Percentiles rank a stretch among this genome's conserved stretches.
phyloP scores from a whole-genome alignment of 495 filamentous ascomycete genomes.

The Trichocladium antarcticum region DNA sequence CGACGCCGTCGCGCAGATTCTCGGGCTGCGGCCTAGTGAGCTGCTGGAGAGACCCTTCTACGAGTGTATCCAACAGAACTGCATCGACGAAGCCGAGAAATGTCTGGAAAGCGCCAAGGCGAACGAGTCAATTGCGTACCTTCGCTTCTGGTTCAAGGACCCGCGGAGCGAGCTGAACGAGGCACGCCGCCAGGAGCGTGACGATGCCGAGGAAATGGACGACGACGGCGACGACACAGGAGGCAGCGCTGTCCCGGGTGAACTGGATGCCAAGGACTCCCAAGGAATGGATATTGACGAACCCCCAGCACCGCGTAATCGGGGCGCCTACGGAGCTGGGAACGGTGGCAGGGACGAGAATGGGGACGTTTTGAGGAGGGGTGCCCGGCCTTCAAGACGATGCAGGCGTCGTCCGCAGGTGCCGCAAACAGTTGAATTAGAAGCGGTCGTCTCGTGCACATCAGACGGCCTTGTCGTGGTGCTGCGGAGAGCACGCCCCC shows the following conservation, averaged over 20 bases:
- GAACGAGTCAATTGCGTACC: conserved; percentile 89
- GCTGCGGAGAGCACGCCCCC: conserved; percentile 61
- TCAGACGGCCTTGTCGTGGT: conserved; percentile 83
- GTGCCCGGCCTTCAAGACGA: neutral
- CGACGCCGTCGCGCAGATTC: conserved; percentile 56
- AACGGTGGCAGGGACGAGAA: neutral
- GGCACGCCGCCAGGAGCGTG: conserved; percentile 24
- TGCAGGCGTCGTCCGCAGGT: conserved; percentile 17
- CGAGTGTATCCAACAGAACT: conserved; percentile 68
- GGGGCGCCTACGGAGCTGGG: neutral
- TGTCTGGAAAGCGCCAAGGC: conserved; percentile 77
- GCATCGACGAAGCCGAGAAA: conserved; percentile 59
- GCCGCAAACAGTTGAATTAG: conserved; percentile 48
- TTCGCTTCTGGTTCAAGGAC: conserved; percentile 81
- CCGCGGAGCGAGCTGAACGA: conserved; percentile 41
- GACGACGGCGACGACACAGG: conserved; percentile 16
- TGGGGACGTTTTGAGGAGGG: neutral
- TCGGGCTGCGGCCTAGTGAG: conserved; percentile 56
- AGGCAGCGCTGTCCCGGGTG: conserved; percentile 1
- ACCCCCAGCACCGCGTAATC: neutral
- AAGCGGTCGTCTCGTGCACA: conserved; percentile 82
- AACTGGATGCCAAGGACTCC: conserved; percentile 19
- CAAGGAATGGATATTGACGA: conserved; percentile 30
- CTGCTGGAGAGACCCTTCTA: conserved; percentile 66
- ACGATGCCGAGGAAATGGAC: conserved; percentile 24